Evolutionary conservation across 2,329 filamentous ascomycete species (phyloP), one percentile per base, ranked within the genome.

Genomic region (Pseudocercospora macadamiae): DNA sequence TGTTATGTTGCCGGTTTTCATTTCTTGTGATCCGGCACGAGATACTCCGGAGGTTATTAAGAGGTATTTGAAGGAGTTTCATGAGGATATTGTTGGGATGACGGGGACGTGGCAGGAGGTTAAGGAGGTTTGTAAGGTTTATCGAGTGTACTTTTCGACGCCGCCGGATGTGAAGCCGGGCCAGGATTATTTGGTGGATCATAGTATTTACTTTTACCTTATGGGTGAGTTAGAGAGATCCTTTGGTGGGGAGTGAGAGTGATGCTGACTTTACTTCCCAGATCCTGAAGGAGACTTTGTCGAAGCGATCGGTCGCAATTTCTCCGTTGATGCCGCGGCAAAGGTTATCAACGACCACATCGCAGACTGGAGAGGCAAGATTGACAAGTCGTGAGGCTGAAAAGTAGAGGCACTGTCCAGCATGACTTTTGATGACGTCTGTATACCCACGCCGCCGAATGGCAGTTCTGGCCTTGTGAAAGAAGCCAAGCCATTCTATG

Each of bases 121-220:
- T 71, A 97, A 96, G 82, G 83, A 89, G 64, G 87, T 96, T 57
- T 99, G 95, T 82, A 97, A 96, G 81, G 89, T 89, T 66, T 99
- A 97, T 76, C 84, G 95, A 18, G 95, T 99, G 55, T 99, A 99
- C 79, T 99, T 99, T 71, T 95, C 90, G 72, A 99, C 95, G 48
- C 95, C 95, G 30, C 82, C 86, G 68, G 84, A 92, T 64, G 90
- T 97, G 57, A 89, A 93, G 81, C 89, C 92, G 1, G 95, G 93
- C 1, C 90, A 97, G 80, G 95, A 99, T 76, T 99, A 99, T 74
- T 77, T 99, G 68, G 95, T 99, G 10, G 95, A 99, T 75, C 95
- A 99, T 79, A 97, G 92, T 76, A 99, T 99, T 68, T 99, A 99
- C 82, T 99, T 99, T 71, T 99, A 99, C 76, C 79, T 99, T 67